Conservation (phyloP, 345 rosid genomes). For the Theobroma cacao region DNA sequence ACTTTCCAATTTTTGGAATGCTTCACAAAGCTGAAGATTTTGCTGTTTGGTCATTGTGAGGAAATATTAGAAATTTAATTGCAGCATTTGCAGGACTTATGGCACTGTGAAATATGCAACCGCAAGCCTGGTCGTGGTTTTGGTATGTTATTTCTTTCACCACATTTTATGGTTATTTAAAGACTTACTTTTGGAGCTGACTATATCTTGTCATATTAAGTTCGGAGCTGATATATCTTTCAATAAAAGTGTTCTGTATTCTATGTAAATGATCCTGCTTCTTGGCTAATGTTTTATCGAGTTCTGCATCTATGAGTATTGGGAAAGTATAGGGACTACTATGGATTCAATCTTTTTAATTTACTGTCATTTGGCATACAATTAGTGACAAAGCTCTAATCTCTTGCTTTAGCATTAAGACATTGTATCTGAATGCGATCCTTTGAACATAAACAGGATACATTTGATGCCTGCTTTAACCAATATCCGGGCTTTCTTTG, state of each 20-base stretch:
- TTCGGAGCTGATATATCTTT: not conserved
- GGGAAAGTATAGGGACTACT: not conserved
- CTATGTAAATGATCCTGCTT: not conserved
- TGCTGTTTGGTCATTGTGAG: not conserved
- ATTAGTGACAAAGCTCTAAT: not conserved
- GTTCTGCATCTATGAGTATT: not conserved
- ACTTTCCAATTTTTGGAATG: not conserved
- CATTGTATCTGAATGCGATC: not conserved
- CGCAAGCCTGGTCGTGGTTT: constrained; percentile 73
- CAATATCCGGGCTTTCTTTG: not conserved
- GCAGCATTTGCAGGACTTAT: constrained; percentile 49
- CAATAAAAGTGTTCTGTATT: not conserved
- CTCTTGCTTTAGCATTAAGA: not conserved
- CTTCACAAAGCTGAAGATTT: not conserved
- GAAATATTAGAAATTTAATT: constrained; percentile 12
- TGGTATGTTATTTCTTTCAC: constrained; percentile 38
- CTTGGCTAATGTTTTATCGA: not conserved
- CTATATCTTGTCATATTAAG: not conserved
- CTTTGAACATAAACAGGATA: not conserved
- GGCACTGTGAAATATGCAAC: constrained; percentile 72
- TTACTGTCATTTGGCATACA: not conserved
- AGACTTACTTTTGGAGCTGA: not conserved
- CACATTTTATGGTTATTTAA: not conserved
- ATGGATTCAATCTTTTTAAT: not conserved
- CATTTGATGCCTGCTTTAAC: not conserved